Conservation (phyloP, 352 stramenopile genomes). For the Pythium sp. region DNA sequence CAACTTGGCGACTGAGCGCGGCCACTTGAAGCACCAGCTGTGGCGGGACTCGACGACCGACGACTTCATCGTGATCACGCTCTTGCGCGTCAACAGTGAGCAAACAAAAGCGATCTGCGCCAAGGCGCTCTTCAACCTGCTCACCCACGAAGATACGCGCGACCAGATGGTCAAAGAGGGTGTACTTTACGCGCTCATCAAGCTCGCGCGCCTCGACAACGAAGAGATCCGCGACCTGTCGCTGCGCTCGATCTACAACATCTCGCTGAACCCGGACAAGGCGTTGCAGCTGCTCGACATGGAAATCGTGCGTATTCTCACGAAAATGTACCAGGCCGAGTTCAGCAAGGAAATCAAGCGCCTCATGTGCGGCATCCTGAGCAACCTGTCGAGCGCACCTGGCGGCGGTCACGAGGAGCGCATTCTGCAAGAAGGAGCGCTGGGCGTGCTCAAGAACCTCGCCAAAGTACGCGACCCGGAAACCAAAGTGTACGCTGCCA, state of each 20-base stretch:
- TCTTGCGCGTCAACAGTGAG: constrained; percentile 80
- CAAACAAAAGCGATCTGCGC: constrained; percentile 83
- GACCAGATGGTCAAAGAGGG: constrained; percentile 73
- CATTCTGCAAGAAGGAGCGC: constrained; percentile 59
- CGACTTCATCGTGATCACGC: constrained; percentile 86
- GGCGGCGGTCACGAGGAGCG: constrained; percentile 31
- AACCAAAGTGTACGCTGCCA: constrained; percentile 82
- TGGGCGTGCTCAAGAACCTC: constrained; percentile 66
- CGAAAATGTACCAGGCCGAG: constrained; percentile 74
- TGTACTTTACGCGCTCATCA: constrained; percentile 82
- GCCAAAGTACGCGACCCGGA: constrained; percentile 73
- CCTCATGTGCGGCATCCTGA: constrained; percentile 70
- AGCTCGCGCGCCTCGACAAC: constrained; percentile 75
- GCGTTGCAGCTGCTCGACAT: constrained; percentile 65
- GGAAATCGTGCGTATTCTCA: constrained; percentile 74
- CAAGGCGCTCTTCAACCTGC: constrained; percentile 83
- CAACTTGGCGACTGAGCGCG: constrained; percentile 71
- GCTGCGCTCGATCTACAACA: constrained; percentile 75
- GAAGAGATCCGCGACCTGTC: constrained; percentile 72
- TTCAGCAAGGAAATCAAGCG: constrained; percentile 79
- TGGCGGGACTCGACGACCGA: constrained; percentile 71
- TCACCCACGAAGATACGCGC: constrained; percentile 74
- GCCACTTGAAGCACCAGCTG: constrained; percentile 30
- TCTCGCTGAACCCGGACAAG: constrained; percentile 51
- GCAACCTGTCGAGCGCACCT: constrained; percentile 52